Evolutionary conservation across 768 basidiomycete species (phyloP), one percentile per base, ranked within the genome.

Genomic region (Boletus vermiculosoides): DNA sequence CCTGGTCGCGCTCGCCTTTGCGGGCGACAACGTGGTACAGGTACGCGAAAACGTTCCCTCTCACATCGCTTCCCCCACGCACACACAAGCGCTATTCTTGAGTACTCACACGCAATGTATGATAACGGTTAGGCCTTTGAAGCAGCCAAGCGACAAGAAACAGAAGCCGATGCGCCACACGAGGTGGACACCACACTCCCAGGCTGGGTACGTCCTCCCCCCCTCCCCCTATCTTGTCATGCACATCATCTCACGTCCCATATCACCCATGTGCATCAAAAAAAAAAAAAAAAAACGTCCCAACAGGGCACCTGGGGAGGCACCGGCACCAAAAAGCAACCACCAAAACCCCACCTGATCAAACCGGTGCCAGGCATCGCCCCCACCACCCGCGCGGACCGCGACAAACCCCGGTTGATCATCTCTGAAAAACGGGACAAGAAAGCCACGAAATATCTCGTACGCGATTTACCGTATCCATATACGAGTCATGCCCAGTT

Each of bases 371-470:
- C 91, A 0, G 95, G 96, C 16, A 78, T 98, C 61, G 85, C 88
- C 60, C 88, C 92, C 0, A 77, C 78, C 18, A 76, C 85, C 48
- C 91, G 97, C 44, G 87, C 88, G 15, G 97, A 99, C 72, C 87
- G 86, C 65, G 79, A 80, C 58, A 92, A 92, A 67, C 80, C 86
- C 12, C 88, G 97, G 69, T 83, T 98, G 67, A 97, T 99, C 76
- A 91, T 99, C 65, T 94, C 92, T 2, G 96, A 99, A 74, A 92
- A 89, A 73, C 86, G 87, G 56, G 96, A 98, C 76, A 93, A 92
- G 76, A 97, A 97, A 71, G 94, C 92, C 0, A 76, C 84, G 16
- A 91, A 93, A 74, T 98, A 95, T 71, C 79, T 86, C 57, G 85
- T 94, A 53, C 90, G 90, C 72, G 95, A 98, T 69, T 73, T 99